Percentiles rank a stretch among this genome's conserved stretches.
phyloP scores from a whole-genome alignment of 257 asterid genomes.

The Nicotiana paniculata region DNA sequence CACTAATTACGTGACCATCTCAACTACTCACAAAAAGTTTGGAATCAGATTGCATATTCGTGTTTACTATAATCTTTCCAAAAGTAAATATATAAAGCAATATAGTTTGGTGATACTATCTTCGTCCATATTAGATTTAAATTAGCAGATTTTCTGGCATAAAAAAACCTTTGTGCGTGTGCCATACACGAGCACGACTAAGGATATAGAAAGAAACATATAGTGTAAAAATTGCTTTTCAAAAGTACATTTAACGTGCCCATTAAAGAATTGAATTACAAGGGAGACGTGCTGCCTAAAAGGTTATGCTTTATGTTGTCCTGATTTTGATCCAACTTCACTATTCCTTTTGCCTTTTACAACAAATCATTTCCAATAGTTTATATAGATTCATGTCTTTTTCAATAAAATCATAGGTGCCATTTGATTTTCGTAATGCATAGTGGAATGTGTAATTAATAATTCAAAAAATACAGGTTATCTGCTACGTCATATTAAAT shows the following conservation, averaged over 20 bases:
- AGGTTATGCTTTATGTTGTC: not conserved
- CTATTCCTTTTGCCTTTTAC: not conserved
- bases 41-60: not conserved
- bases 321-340: not conserved
- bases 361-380: not conserved
- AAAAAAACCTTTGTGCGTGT: not conserved
- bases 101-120: not conserved
- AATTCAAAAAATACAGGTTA: no score
- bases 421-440: no score
- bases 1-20: not conserved
- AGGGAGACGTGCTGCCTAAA: no score
- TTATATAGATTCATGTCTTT: no score
- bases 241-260: not conserved
- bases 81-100: not conserved
- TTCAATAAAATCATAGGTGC: no score
- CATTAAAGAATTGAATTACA: not conserved
- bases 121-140: not conserved
- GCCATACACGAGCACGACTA: constrained; percentile 1
- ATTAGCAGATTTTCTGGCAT: not conserved
- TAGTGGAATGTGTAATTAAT: no score
- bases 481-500: no score
- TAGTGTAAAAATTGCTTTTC: not conserved
- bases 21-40: not conserved
- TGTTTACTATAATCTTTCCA: not conserved
- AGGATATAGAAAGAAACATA: not conserved